phyloP scores from a whole-genome alignment of 768 basidiomycete species.

The Leccinum barrowsii region DNA sequence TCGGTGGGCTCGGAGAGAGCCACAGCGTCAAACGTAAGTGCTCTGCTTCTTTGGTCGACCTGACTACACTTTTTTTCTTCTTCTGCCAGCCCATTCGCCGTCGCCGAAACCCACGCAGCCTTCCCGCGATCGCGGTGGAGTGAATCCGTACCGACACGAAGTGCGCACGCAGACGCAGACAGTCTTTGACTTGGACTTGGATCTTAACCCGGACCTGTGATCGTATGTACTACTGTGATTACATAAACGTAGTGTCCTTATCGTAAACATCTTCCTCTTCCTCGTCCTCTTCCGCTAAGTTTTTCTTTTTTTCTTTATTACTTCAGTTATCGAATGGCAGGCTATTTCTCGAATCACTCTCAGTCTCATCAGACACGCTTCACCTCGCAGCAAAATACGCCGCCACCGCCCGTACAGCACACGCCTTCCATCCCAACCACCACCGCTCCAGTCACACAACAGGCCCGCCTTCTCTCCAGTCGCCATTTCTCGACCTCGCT shows the following conservation, averaged over 20 bases:
- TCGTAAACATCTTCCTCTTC: conserved; percentile 13
- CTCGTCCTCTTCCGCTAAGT: background rate
- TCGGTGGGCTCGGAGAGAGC: conserved; percentile 76
- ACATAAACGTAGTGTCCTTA: conserved; percentile 14
- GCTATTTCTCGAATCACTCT: conserved; percentile 84
- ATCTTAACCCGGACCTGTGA: conserved; percentile 79
- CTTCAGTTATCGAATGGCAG: conserved; percentile 47
- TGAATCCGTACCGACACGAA: conserved; percentile 72
- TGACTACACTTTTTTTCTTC: conserved; percentile 1
- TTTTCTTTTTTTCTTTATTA: conserved; percentile 18
- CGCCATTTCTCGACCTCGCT: conserved; percentile 73
- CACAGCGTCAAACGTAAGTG: conserved; percentile 73
- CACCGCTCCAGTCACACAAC: background rate
- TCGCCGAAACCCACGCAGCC: conserved; percentile 52
- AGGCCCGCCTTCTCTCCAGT: conserved; percentile 52
- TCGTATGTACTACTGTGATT: conserved; percentile 12
- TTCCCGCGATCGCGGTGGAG: conserved; percentile 47
- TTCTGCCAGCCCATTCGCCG: conserved; percentile 51
- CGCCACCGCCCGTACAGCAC: background rate
- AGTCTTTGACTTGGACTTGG: conserved; percentile 77
- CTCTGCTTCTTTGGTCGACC: conserved; percentile 2
- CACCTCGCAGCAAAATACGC: conserved; percentile 45
- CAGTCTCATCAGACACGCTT: conserved; percentile 61
- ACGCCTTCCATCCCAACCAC: background rate
- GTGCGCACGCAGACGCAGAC: conserved; percentile 55